Conservation (phyloP, 2,329 filamentous ascomycete genomes). For the Fusarium napiforme region DNA sequence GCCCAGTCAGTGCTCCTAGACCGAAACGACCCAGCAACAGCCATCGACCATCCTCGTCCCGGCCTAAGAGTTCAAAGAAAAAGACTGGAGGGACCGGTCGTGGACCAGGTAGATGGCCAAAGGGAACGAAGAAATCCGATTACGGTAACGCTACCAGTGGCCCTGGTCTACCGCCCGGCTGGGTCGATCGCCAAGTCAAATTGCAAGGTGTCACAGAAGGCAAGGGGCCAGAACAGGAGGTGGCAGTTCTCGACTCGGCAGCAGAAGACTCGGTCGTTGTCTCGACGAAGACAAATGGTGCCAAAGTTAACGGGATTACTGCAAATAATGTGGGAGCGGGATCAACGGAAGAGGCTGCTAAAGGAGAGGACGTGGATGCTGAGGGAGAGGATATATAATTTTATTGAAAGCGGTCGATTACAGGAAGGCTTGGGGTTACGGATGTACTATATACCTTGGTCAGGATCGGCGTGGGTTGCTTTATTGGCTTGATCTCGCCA, state of each 20-base stretch:
- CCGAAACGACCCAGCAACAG: constrained; percentile 52
- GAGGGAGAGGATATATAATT: constrained; percentile 50
- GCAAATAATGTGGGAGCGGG: constrained; percentile 15
- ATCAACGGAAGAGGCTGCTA: constrained; percentile 17
- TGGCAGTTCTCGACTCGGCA: constrained; percentile 35
- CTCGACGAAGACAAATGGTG: constrained; percentile 37
- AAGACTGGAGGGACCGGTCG: constrained; percentile 72
- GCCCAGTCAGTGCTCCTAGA: constrained; percentile 50
- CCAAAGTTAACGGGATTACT: constrained; percentile 28
- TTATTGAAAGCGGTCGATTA: constrained; percentile 3
- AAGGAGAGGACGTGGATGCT: constrained; percentile 49
- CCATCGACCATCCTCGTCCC: constrained; percentile 48
- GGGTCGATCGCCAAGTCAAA: constrained; percentile 53
- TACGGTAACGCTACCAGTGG: constrained; percentile 75
- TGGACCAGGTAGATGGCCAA: constrained; percentile 73
- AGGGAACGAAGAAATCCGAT: constrained; percentile 75
- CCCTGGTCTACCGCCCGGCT: constrained; percentile 70
- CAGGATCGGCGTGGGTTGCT: constrained; percentile 26
- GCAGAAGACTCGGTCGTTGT: constrained; percentile 51
- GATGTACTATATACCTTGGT: constrained; percentile 39
- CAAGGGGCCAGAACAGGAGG: constrained; percentile 22
- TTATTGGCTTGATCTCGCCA: constrained; percentile 17
- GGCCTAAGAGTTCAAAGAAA: constrained; percentile 54
- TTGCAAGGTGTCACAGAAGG: constrained; percentile 29
- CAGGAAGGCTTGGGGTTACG: constrained; percentile 12